Evolutionary conservation across 805 yeast genomes (phyloP).

Genomic region (Yamadazyma sp.): DNA sequence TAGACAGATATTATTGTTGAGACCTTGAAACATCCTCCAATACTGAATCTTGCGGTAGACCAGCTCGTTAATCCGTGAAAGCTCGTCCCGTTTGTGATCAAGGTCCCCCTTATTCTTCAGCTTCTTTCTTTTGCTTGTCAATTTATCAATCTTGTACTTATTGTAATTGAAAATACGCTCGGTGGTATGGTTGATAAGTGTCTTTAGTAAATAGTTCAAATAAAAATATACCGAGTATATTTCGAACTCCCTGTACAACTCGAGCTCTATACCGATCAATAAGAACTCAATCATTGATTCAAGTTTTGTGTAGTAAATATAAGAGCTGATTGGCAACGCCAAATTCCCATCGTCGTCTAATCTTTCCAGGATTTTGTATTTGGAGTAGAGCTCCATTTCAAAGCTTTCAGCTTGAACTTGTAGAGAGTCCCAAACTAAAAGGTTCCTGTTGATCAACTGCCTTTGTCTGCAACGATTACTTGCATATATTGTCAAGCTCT

Average conservation of each 20-base stretch:
- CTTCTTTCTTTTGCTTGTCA: conserved; percentile 14
- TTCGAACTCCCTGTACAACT: conserved; percentile 73
- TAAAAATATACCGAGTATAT: conserved; percentile 68
- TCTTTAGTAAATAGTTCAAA: conserved; percentile 47
- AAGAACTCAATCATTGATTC: conserved; percentile 70
- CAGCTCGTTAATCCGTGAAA: conserved; percentile 6
- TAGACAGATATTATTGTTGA: conserved; percentile 4
- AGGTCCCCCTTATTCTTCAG: conserved; percentile 13
- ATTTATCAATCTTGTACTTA: conserved; percentile 12
- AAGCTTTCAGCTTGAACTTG: conserved; percentile 72
- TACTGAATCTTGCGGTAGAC: conserved; percentile 7
- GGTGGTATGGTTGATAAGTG: conserved; percentile 43
- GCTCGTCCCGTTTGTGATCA: conserved; percentile 12
- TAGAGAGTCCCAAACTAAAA: conserved; percentile 69
- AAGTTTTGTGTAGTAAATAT: conserved; percentile 66
- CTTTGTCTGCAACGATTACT: conserved; percentile 81
- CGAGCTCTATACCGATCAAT: conserved; percentile 72
- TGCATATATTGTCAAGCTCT: conserved; percentile 27
- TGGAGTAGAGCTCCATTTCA: conserved; percentile 47
- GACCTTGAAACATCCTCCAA: conserved; percentile 6
- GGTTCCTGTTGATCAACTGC: conserved; percentile 60
- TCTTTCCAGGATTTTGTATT: conserved; percentile 39
- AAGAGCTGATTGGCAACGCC: conserved; percentile 68
- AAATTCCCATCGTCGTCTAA: conserved; percentile 33
- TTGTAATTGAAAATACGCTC: conserved; percentile 30